Conservation (phyloP, 1,139 yeast species). For the Saccharomycopsis phalli region DNA sequence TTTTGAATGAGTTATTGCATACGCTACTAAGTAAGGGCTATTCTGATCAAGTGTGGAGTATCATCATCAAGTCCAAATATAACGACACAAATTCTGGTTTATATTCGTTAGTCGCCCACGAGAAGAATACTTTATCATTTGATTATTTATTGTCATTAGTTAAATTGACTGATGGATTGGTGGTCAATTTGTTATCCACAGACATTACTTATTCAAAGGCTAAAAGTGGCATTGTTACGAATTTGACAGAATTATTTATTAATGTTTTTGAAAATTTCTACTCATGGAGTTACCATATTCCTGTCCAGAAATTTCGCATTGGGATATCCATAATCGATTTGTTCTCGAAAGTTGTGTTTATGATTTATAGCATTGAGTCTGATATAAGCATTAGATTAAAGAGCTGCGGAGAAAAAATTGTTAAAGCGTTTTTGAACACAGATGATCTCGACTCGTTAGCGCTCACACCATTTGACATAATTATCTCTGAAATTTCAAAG, state of each 20-base stretch:
- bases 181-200: conserved; percentile 41
- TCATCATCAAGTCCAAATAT: conserved; percentile 56
- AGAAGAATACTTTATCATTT: conserved; percentile 61
- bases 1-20: conserved; percentile 44
- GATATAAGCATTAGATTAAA: conserved; percentile 32
- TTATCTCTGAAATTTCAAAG: conserved; percentile 40
- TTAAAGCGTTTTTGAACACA: conserved; percentile 49
- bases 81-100: conserved; percentile 52
- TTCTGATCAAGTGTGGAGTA: conserved; percentile 73
- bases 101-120: conserved; percentile 61
- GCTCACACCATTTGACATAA: conserved; percentile 44
- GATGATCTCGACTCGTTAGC: conserved; percentile 46
- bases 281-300: conserved; percentile 55
- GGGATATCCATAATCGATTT: conserved; percentile 50
- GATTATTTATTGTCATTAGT: conserved; percentile 53
- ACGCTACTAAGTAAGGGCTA: conserved; percentile 36
- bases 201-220: conserved; percentile 24
- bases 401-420: conserved; percentile 40
- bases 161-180: conserved; percentile 44
- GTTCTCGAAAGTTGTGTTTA: conserved; percentile 45
- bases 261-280: conserved; percentile 67
- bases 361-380: conserved; percentile 50
- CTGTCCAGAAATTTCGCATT: conserved; percentile 52
- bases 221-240: conserved; percentile 48
- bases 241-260: conserved; percentile 48